These are phyloP conservation scores for Rhizopogon roseolus DNA, from an alignment of 768 basidiomycete genomes.

Conservation along the genomic window DNA sequence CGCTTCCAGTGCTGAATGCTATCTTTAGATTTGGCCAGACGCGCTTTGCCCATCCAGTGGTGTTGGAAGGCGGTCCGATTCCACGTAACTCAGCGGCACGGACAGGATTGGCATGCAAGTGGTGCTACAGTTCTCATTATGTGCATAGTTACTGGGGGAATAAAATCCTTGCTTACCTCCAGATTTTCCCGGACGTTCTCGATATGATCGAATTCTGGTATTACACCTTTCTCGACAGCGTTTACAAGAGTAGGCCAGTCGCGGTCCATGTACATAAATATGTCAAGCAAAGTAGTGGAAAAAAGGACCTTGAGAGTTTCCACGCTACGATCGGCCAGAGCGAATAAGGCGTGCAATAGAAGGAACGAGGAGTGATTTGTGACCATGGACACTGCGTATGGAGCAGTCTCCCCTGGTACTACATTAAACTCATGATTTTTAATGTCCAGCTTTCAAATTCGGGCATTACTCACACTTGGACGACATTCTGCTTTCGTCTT, in stretches of 20 bases:
- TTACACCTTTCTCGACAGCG: constrained; percentile 9
- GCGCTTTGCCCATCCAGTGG: constrained; percentile 13
- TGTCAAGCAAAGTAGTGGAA: constrained; percentile 15
- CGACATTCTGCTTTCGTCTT: constrained; percentile 8
- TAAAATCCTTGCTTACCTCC: constrained; percentile 5
- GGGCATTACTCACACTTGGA: background rate
- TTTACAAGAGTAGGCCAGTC: constrained; percentile 14
- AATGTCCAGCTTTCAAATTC: background rate
- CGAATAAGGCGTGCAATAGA: constrained; percentile 13
- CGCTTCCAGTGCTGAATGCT: constrained; percentile 13
- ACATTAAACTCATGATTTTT: background rate
- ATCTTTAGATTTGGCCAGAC: constrained; percentile 12
- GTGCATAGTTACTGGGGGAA: background rate
- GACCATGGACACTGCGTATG: constrained; percentile 8
- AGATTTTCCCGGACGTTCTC: constrained; percentile 11
- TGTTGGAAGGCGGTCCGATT: constrained; percentile 8
- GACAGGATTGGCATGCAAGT: constrained; percentile 9
- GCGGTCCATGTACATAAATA: constrained; percentile 16
- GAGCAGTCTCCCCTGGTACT: constrained; percentile 8
- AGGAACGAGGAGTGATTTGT: constrained; percentile 11
- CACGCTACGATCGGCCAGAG: constrained; percentile 5
- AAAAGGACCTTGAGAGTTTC: constrained; percentile 13
- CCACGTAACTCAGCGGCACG: constrained; percentile 12
- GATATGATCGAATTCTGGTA: constrained; percentile 16
- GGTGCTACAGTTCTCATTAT: background rate